Base-by-base conservation (phyloP, 2,329 filamentous ascomycete genomes). In the Penicillium sp. region DNA sequence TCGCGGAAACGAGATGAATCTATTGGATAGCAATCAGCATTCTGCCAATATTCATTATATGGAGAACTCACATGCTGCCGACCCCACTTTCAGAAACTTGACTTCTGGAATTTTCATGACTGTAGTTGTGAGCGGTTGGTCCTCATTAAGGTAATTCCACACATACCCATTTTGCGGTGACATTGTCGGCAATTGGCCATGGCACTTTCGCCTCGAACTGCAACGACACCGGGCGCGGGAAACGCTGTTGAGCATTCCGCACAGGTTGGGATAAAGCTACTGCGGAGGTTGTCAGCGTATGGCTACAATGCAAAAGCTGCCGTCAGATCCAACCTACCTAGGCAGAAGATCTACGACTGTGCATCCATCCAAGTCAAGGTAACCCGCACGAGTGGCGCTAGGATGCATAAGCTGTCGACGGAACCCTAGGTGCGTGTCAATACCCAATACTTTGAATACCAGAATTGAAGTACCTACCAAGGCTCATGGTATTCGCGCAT, bases 241-340 rank as follows among this genome's bases (percentile, higher is more conserved):
- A 82, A 80, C 1, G 80, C 61, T 0, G 82, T 85, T 26, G 87
- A 91, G 69, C 88, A 94, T 61, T 79, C 77, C 1, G 79, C 77
- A 65, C 88, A 94, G 0, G 85, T 90, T n/a, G 88, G 88, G 28
- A 86, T 71, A 70, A 94, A 91, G 35, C n/a, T n/a, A n/a, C n/a
- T n/a, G n/a, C n/a, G n/a, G n/a, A n/a, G n/a, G n/a, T n/a, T n/a
- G n/a, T n/a, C n/a, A n/a, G n/a, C n/a, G n/a, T n/a, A n/a, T 81
- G 82, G 67, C 85, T 89, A 47, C 33, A 69, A n/a, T n/a, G n/a
- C n/a, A n/a, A n/a, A n/a, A n/a, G n/a, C n/a, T n/a, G n/a, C n/a
- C n/a, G n/a, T n/a, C n/a, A n/a, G n/a, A n/a, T n/a, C n/a, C n/a
- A n/a, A n/a, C n/a, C n/a, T n/a, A 80, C 79, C 79, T 82, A 49